Conservation (phyloP, 2,329 filamentous ascomycete species). For the Diaporthe batatas region DNA sequence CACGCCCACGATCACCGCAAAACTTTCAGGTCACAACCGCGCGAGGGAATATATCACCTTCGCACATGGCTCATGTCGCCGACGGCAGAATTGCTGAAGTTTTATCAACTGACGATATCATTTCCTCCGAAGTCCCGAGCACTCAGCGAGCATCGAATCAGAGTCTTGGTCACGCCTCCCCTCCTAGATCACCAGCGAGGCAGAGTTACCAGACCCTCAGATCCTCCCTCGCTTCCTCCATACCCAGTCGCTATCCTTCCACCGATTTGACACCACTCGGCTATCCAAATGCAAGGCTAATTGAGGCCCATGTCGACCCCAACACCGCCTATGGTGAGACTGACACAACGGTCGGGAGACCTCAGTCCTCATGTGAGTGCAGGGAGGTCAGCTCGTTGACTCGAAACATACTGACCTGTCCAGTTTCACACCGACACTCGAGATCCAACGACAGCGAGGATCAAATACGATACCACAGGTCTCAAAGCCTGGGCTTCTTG, state of each 20-base stretch:
- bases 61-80: not conserved
- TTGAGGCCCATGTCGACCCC: not conserved
- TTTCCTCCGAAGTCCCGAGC: not conserved
- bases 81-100: not conserved
- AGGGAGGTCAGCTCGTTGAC: not conserved
- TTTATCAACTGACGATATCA: not conserved
- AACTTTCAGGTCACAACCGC: not conserved
- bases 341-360: not conserved
- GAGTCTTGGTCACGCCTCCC: conserved; percentile 6
- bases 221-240: conserved; percentile 38
- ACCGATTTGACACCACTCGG: conserved; percentile 36
- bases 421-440: conserved; percentile 30
- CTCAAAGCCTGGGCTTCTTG: conserved; percentile 44
- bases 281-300: conserved; percentile 14
- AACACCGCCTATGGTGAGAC: not conserved
- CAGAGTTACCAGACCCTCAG: conserved; percentile 33
- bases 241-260: conserved; percentile 32
- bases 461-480: conserved; percentile 45
- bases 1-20: conserved; percentile 28
- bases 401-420: not conserved
- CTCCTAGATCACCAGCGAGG: conserved; percentile 7
- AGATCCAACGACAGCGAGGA: conserved; percentile 37
- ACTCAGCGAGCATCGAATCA: conserved; percentile 10
- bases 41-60: not conserved
- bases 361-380: conserved; percentile 31